These are phyloP conservation scores for Lignosus rhinocerotis DNA, from an alignment of 1,284 basidiomycete genomes.

Conservation along the genomic window DNA sequence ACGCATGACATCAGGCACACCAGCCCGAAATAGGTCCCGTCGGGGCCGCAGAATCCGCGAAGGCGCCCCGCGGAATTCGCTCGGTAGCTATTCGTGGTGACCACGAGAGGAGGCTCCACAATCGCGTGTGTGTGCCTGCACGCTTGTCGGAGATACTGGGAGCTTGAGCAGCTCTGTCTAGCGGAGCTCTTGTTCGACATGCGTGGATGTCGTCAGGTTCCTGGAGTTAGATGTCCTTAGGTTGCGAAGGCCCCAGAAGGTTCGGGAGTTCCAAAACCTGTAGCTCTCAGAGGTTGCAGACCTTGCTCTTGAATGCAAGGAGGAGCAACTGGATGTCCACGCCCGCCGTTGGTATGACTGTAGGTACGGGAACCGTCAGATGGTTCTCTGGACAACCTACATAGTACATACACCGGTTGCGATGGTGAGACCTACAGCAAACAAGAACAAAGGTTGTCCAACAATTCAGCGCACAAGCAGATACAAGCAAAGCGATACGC, in stretches of 20 bases:
- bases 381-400: too few species aligned
- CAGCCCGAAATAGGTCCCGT: slow-evolving; percentile 10
- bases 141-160: slow-evolving; percentile 7
- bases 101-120: neutral
- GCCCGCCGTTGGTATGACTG: too few species aligned
- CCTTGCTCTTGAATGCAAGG: too few species aligned
- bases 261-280: too few species aligned
- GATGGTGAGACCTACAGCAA: neutral
- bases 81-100: slow-evolving; percentile 4
- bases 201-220: neutral
- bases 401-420: neutral
- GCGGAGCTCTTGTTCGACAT: too few species aligned
- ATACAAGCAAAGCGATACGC: slow-evolving; percentile 24
- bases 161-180: neutral
- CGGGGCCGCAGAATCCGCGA: slow-evolving; percentile 22
- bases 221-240: neutral
- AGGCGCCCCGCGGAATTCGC: slow-evolving; percentile 7
- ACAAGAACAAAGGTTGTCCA: neutral
- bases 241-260: too few species aligned
- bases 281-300: too few species aligned
- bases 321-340: too few species aligned
- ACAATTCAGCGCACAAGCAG: slow-evolving; percentile 15
- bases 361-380: too few species aligned
- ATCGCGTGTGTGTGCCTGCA: neutral
- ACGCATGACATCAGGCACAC: slow-evolving; percentile 4